Conservation (phyloP, 768 basidiomycete species). For the Amanita polypyramis region DNA sequence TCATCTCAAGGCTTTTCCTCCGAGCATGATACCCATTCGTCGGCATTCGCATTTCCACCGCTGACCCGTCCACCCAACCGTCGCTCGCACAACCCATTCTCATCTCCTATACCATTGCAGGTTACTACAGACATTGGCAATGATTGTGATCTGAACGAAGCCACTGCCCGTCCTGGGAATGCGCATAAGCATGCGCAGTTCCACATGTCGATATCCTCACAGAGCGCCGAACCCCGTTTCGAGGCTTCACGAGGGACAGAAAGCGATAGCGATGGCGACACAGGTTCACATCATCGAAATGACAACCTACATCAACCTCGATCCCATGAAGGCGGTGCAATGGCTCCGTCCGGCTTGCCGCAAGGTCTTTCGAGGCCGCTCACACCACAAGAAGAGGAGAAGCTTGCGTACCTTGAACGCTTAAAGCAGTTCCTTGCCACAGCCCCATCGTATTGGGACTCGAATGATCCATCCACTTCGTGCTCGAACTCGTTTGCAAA, state of each 20-base stretch:
- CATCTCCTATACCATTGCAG: slow-evolving; percentile 20
- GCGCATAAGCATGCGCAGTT: slow-evolving; percentile 35
- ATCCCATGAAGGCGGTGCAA: slow-evolving; percentile 2
- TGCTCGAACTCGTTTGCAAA: slow-evolving; percentile 14
- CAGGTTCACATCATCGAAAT: slow-evolving; percentile 9
- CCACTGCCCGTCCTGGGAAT: slow-evolving; percentile 38
- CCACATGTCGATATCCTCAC: slow-evolving; percentile 16
- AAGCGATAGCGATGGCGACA: background rate
- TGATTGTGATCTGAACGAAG: slow-evolving; percentile 35
- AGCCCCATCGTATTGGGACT: slow-evolving; percentile 68
- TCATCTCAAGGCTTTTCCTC: slow-evolving; percentile 19
- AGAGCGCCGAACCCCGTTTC: background rate
- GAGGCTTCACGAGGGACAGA: background rate
- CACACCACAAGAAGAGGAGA: slow-evolving; percentile 53
- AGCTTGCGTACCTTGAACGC: slow-evolving; percentile 63
- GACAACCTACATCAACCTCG: background rate
- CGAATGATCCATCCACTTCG: slow-evolving; percentile 18
- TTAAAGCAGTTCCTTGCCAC: slow-evolving; percentile 88
- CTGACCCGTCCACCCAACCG: slow-evolving; percentile 15
- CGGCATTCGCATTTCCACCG: slow-evolving; percentile 10
- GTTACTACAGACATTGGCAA: slow-evolving; percentile 29
- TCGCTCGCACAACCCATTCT: slow-evolving; percentile 14
- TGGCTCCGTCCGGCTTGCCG: slow-evolving; percentile 18
- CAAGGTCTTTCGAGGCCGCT: slow-evolving; percentile 46
- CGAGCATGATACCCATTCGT: slow-evolving; percentile 14